phyloP scores from a whole-genome alignment of 163 green algal species.

The Chlorella variabilis region DNA sequence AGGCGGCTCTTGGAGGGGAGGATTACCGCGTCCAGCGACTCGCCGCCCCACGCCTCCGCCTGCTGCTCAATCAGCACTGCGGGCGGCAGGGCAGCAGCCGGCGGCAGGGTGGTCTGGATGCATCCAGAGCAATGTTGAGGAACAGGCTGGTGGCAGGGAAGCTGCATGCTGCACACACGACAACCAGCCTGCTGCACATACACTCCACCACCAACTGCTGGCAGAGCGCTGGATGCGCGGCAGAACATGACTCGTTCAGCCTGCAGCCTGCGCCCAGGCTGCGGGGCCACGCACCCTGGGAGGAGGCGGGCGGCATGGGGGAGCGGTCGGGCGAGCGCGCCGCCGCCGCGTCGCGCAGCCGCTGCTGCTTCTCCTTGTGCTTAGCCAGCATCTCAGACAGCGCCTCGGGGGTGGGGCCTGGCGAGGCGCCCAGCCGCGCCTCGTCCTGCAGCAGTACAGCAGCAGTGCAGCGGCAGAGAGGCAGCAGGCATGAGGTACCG shows the following conservation, averaged over 20 bases:
- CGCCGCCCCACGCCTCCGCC: conserved; percentile 25
- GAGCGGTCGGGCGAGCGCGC: conserved; percentile 14
- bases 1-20: conserved; percentile 9
- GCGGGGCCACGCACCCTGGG: conserved; percentile 26
- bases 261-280: no score
- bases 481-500: no score
- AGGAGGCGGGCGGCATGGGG: conserved; percentile 9
- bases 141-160: neutral
- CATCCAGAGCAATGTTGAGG: neutral
- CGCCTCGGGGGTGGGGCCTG: conserved; percentile 12
- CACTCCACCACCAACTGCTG: no score
- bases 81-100: neutral
- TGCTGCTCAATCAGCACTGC: conserved; percentile 34
- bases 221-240: no score
- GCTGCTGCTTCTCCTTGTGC: conserved; percentile 32
- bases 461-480: no score
- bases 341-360: conserved; percentile 10
- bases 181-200: no score
- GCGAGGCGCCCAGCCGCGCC: neutral
- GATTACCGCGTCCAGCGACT: conserved; percentile 23
- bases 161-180: no score
- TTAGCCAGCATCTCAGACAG: conserved; percentile 23
- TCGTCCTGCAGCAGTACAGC: neutral
- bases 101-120: neutral
- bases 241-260: no score